These are phyloP conservation scores for Acacia crassicarpa DNA, from an alignment of 306 rosid genomes.

Conservation along the genomic window DNA sequence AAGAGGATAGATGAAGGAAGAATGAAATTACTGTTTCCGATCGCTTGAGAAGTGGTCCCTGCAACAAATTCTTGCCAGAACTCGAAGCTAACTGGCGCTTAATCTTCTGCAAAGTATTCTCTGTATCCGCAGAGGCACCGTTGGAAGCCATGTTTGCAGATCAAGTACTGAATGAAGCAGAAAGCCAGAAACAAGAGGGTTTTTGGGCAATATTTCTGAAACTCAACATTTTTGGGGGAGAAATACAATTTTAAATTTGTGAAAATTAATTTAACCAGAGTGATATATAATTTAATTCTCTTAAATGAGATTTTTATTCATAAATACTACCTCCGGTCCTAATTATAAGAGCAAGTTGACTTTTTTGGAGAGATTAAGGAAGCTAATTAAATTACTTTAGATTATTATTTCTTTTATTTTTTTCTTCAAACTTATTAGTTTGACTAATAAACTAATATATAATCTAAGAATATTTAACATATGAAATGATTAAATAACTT, in stretches of 20 bases:
- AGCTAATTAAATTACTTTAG: too few relatives aligned
- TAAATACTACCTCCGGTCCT: too few relatives aligned
- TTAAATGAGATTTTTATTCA: too few relatives aligned
- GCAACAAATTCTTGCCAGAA: conserved; percentile 84
- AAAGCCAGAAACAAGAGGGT: conserved; percentile 22
- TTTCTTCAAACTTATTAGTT: too few relatives aligned
- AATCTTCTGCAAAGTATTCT: conserved; percentile 94
- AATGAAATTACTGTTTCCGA: conserved; percentile 78
- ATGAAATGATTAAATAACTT: too few relatives aligned
- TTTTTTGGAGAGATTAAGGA: too few relatives aligned
- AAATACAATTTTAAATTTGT: background rate
- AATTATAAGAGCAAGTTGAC: too few relatives aligned
- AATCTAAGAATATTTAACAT: too few relatives aligned
- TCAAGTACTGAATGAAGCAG: conserved; percentile 30
- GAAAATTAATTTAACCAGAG: too few relatives aligned
- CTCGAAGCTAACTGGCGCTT: conserved; percentile 94
- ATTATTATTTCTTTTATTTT: too few relatives aligned
- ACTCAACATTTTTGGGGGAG: background rate
- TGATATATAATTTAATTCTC: too few relatives aligned
- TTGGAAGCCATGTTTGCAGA: conserved; percentile 75
- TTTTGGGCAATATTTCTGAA: conserved; percentile 24
- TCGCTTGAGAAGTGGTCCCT: conserved; percentile 98
- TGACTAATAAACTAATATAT: too few relatives aligned
- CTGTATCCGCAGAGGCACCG: conserved; percentile 64
- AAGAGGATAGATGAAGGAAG: conserved; percentile 6